Evolutionary conservation across 768 basidiomycete species (phyloP), one percentile per base, ranked within the genome.

Genomic region (Sporobolomyces roseus): DNA sequence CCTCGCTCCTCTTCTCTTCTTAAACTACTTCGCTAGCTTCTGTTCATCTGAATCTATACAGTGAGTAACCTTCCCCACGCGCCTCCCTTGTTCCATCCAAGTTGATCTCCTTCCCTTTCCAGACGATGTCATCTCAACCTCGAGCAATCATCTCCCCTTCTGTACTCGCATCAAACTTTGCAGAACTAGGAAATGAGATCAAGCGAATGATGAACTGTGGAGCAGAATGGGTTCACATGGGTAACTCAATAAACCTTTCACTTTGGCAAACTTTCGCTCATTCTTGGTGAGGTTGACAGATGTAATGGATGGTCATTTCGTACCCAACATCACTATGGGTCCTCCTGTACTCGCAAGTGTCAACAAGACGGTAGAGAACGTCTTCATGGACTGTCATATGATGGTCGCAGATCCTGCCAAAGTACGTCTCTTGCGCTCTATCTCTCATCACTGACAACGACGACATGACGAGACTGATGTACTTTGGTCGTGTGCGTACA

Each of bases 321-420:
- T 99, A 38, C 94, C 93, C 41, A 98, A 97, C 79, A 96, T 99
- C 79, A 93, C 93, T 29, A 92, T 98, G 88, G 96, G 92, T 87
- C 70, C 65, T 83, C 81, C 94, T 10, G 84, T 98, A 55, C 84
- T 98, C 36, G 83, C 88, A 35, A 90, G 87, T 73, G 87, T 99
- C 27, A 82, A 84, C 61, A 92, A 92, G 79, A 85, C 86, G 41
- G 85, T 97, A 27, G 93, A 94, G 3, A 90, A 85, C 61, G 96
- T 97, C 74, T 98, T 93, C 82, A 98, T 99, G 94, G 96, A 99
- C 80, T 97, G 93, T 79, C 96, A 99, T 80, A 98, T 98, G 96
- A 99, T 99, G 96, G 96, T 99, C 25, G 79, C 92, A 0, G 82
- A 97, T 55, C 96, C 96, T 14, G 90, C 89, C 77, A 87, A 88